Conservation (phyloP, 2,329 filamentous ascomycete genomes). For the Paraphoma sp. region DNA sequence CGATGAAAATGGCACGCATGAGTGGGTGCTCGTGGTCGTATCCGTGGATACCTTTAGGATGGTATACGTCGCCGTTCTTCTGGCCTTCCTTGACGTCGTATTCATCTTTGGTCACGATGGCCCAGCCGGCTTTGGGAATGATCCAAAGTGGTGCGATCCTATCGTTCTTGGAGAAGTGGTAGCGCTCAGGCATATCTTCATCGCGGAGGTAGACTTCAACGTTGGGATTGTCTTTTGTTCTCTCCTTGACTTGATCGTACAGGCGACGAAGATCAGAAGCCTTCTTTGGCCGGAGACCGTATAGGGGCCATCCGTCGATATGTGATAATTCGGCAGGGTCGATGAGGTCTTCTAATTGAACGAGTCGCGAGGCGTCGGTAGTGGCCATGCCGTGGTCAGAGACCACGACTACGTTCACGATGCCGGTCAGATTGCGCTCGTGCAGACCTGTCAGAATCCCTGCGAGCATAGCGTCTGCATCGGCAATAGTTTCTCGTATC, state of each 20-base stretch:
- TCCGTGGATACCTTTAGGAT: slow-evolving; percentile 85
- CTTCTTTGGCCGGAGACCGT: slow-evolving; percentile 82
- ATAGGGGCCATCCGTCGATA: slow-evolving; percentile 92
- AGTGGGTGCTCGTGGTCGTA: slow-evolving; percentile 95
- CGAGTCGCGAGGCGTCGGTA: slow-evolving; percentile 77
- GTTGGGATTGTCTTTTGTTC: slow-evolving; percentile 67
- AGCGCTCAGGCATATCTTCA: slow-evolving; percentile 87
- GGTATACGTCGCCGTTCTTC: slow-evolving; percentile 70
- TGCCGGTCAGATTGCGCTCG: slow-evolving; percentile 79
- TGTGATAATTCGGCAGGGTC: slow-evolving; percentile 80
- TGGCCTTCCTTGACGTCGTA: slow-evolving; percentile 75
- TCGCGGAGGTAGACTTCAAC: slow-evolving; percentile 89
- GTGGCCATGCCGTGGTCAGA: slow-evolving; percentile 99
- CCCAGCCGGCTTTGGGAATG: slow-evolving; percentile 90
- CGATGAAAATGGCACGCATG: slow-evolving; percentile 96
- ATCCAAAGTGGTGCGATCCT: slow-evolving; percentile 96
- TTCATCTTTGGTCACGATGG: slow-evolving; percentile 80
- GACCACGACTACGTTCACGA: slow-evolving; percentile 95
- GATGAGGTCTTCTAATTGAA: slow-evolving; percentile 90
- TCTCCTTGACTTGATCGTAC: slow-evolving; percentile 64
- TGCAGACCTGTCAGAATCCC: slow-evolving; percentile 77
- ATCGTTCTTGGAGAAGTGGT: slow-evolving; percentile 86
- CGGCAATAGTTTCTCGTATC: slow-evolving; percentile 76
- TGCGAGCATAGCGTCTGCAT: slow-evolving; percentile 85
- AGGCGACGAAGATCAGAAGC: slow-evolving; percentile 69